Base-by-base conservation (phyloP, 176 grass and related monocot genomes). In the Tuctoria greenei region DNA sequence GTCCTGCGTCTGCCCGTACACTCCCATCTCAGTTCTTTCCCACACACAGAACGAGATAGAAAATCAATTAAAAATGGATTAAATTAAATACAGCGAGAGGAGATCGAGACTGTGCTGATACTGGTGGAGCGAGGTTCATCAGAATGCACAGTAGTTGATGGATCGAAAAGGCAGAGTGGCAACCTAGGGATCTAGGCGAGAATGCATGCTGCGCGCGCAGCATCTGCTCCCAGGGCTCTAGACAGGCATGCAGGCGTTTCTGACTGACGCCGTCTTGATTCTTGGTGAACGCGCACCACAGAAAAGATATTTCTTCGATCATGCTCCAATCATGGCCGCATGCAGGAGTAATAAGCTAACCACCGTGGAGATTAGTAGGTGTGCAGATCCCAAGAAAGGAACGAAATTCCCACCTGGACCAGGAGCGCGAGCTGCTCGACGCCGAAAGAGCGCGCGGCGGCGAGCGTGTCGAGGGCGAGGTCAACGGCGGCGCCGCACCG, bases 371-470 rank as follows among this genome's bases (percentile, higher is more conserved):
- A n/a, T n/a, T n/a, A n/a, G n/a, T n/a, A n/a, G n/a, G n/a, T n/a
- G n/a, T n/a, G n/a, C 76, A 81, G 84, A 76, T 86, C 78, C 78
- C 71, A 43, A 62, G 70, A 80, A n/a, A n/a, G n/a, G 21, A 8
- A 39, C 20, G 43, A 75, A 66, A 46, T 20, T 10, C 66, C 40
- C 67, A 97, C 95, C 95, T 99, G 91, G 10, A 90, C 84, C 31
- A 95, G 83, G 41, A 91, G 60, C 11, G 83, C 89, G 17, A 99
- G 91, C 80, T 99, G 95, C 82, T 99, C 92, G 69, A 88, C 84
- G 83, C 80, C 67, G 47, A 92, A 79, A 64, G 83, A 84, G 59
- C 83, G 77, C 20, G 77, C 69, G 23, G 83, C 83, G 39, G 83
- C 83, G 40, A 85, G 75, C 10, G 75, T 85, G 83, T 79, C 83